Conservation (phyloP, 208 protist genomes). For the Leptomonas pyrrhocoris region DNA sequence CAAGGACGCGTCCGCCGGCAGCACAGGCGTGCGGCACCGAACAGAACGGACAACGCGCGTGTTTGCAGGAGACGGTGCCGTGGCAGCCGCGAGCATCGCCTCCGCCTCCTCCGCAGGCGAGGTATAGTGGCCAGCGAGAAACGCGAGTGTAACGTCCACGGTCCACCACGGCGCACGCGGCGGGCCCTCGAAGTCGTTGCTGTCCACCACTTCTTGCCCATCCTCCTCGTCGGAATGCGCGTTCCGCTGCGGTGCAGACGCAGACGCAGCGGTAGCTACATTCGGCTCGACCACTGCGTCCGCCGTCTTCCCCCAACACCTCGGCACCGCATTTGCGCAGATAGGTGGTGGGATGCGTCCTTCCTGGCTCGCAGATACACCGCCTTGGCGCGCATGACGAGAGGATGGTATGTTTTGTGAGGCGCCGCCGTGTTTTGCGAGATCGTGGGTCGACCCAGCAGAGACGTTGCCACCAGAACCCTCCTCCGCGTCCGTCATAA, state of each 20-base stretch:
- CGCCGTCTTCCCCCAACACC: conserved; percentile 4
- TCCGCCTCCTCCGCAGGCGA: conserved; percentile 10
- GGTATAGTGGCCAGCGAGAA: neutral
- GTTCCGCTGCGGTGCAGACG: too few relatives aligned
- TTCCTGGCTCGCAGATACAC: neutral
- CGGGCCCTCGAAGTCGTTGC: neutral
- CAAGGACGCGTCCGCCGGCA: conserved; percentile 24
- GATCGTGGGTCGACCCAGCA: too few relatives aligned
- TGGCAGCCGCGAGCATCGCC: conserved; percentile 22
- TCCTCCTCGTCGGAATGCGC: neutral
- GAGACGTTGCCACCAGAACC: neutral
- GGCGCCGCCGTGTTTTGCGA: neutral
- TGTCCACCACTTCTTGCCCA: neutral
- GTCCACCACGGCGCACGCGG: conserved; percentile 27
- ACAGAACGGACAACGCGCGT: conserved; percentile 25
- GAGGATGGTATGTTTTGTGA: neutral
- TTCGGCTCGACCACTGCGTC: neutral
- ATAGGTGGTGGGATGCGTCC: neutral
- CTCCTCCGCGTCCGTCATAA: neutral
- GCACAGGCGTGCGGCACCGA: conserved; percentile 31
- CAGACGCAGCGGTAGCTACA: neutral
- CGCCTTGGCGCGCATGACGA: neutral
- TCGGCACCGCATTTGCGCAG: neutral
- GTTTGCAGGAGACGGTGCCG: conserved; percentile 13
- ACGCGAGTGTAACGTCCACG: conserved; percentile 23